Evolutionary conservation across 169 alveolate genomes (phyloP).

Genomic region (Eimeria necatrix): DNA sequence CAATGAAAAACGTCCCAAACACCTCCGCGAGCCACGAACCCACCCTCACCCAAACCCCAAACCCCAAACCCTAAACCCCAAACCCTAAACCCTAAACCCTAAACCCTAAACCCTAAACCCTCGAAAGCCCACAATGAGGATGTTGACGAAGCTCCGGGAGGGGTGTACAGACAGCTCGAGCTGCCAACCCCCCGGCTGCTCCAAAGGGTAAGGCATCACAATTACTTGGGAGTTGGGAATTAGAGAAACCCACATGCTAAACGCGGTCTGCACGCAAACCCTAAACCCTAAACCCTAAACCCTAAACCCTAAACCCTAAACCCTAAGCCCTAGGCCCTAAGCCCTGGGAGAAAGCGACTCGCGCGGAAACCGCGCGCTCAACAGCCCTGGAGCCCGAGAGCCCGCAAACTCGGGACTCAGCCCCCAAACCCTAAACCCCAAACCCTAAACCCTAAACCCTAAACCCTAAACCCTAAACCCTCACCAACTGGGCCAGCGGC

Average conservation of each 20-base stretch:
- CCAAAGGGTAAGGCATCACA: constrained; percentile 53
- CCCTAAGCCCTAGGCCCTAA: too few species aligned
- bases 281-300: constrained; percentile 59
- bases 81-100: too few species aligned
- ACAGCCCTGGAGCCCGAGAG: too few species aligned
- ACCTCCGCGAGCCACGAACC: too few species aligned
- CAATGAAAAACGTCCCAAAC: too few species aligned
- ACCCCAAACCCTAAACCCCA: too few species aligned
- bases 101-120: too few species aligned
- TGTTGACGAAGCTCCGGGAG: constrained; percentile 30
- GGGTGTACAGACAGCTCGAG: constrained; percentile 76
- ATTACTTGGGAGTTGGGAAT: constrained; percentile 75
- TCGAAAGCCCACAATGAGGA: constrained; percentile 59
- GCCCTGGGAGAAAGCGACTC: too few species aligned
- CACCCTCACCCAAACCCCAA: too few species aligned
- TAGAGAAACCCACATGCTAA: constrained; percentile 72
- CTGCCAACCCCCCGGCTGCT: constrained; percentile 62
- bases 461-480: not conserved
- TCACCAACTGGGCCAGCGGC: constrained; percentile 44
- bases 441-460: constrained; percentile 57
- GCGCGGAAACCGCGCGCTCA: too few species aligned
- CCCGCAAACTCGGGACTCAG: too few species aligned
- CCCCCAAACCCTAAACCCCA: too few species aligned
- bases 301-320: not conserved
- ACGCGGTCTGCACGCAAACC: constrained; percentile 18